Base-by-base conservation (phyloP, 2,329 filamentous ascomycete genomes). In the Aspergillus sp. region DNA sequence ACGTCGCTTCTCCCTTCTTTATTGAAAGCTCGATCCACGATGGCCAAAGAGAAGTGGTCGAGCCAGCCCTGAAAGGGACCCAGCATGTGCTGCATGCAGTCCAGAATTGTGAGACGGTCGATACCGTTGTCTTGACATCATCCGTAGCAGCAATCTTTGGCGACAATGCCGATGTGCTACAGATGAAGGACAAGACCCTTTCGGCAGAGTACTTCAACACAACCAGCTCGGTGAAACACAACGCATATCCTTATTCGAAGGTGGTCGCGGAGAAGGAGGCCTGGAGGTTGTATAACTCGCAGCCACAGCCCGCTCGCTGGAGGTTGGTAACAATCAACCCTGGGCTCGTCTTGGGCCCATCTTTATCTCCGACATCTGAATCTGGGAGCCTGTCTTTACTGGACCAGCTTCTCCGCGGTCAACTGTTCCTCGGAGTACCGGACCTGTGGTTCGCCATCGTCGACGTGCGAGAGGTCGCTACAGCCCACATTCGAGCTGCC, bases 1-100 rank as follows among this genome's bases (percentile, higher is more conserved):
- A 72, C 34, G 61, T 72, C 16, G 71, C 69, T 0, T 68, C 70
- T 7, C 71, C 70, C 1, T 72, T 73, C 32, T 54, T 66, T 9
- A 54, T 64, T 34, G 55, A 61, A 2, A 55, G 61, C 17, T 55
- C 60, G 43, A 64, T 67, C 47, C 59, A 54, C 16, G 59, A 66
- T 19, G 62, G 61, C 2, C 43, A 61, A 31, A 61, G 58, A 17
- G 59, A 66, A n/a, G 55, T 60, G 31, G 60, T 67, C 21, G 57
- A 63, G 9, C 65, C 66, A 1, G 66, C 66, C 21, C 53, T 66
- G 9, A 53, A 61, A 17, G 64, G 62, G 2, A 64, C 63, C 2
- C 55, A 55, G 17, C 57, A 64, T 45, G 61, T 69, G 3, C 59
- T 69, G 1, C 56, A 62, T 7, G 49, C 56, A 7, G 67, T 62